A percentile compares a stretch with the other conserved stretches of the same genome.
These are phyloP conservation scores for Cryptococcus amylolentus DNA, from an alignment of 1,284 basidiomycete species.

Conservation along the genomic window DNA sequence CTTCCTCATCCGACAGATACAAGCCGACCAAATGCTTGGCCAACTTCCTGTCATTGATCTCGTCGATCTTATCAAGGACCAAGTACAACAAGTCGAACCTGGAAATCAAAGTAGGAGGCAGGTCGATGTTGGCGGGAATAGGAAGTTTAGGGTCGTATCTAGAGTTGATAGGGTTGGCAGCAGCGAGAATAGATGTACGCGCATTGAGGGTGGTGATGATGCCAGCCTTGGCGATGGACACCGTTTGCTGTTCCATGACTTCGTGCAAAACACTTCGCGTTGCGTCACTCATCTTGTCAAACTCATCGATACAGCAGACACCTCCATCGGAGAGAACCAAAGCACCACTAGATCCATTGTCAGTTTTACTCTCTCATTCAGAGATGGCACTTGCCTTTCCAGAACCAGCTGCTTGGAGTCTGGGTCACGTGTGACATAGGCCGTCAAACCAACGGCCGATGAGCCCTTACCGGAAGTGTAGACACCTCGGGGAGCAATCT, in stretches of 20 bases:
- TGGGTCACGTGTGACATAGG: conserved; percentile 95
- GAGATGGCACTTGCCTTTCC: conserved; percentile 64
- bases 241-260: conserved; percentile 99
- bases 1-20: conserved; percentile 87
- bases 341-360: conserved; percentile 65
- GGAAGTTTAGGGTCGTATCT: conserved; percentile 89
- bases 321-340: conserved; percentile 95
- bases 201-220: conserved; percentile 99
- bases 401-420: conserved; percentile 97
- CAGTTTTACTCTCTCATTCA: not conserved
- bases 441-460: conserved; percentile 95
- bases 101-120: conserved; percentile 95
- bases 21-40: conserved; percentile 90
- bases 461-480: conserved; percentile 97
- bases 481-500: conserved; percentile 95
- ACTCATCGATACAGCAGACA: conserved; percentile 99
- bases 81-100: conserved; percentile 98
- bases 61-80: conserved; percentile 91
- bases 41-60: conserved; percentile 78
- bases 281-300: conserved; percentile 98
- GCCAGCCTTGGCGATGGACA: conserved; percentile 98
- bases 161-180: conserved; percentile 94
- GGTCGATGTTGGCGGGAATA: conserved; percentile 78
- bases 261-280: conserved; percentile 96
- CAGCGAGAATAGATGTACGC: conserved; percentile 92